A percentile compares a stretch with the other conserved stretches of the same genome.
These are phyloP conservation scores for Polychytrium aggregatum DNA, from an alignment of 192 early-diverging fungal genomes.

Conservation along the genomic window DNA sequence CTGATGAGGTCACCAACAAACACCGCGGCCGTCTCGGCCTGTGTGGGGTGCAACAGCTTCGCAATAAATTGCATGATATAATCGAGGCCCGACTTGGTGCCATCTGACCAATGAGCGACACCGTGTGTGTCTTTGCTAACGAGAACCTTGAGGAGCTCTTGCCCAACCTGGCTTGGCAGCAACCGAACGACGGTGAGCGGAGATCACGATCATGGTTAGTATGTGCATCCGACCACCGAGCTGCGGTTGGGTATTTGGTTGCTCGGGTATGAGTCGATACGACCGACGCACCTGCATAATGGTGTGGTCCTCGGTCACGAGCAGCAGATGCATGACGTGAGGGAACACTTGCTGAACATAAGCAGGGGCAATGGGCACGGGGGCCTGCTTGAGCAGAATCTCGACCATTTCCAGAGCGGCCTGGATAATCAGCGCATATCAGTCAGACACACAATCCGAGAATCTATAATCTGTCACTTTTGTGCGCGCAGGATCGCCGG, in stretches of 20 bases:
- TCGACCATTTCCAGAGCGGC: slow-evolving; percentile 66
- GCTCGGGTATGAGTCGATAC: too few species aligned
- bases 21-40: slow-evolving; percentile 67
- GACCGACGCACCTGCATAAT: slow-evolving; percentile 60
- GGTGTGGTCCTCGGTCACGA: slow-evolving; percentile 55
- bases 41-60: slow-evolving; percentile 59
- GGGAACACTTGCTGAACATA: slow-evolving; percentile 60
- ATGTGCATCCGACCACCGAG: too few species aligned
- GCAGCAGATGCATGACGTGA: slow-evolving; percentile 61
- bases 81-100: slow-evolving; percentile 55
- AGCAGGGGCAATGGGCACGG: slow-evolving; percentile 56
- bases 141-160: slow-evolving; percentile 70
- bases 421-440: too few species aligned
- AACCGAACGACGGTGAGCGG: too few species aligned
- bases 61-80: slow-evolving; percentile 72
- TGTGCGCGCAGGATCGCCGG: too few species aligned
- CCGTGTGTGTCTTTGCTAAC: slow-evolving; percentile 66
- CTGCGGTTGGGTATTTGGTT: too few species aligned
- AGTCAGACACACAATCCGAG: too few species aligned
- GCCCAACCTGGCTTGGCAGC: too few species aligned
- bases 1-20: slow-evolving; percentile 86
- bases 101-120: slow-evolving; percentile 62
- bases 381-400: slow-evolving; percentile 54
- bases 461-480: too few species aligned
- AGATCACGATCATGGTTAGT: too few species aligned